Conservation (phyloP, 176 grass and related monocot species). For the Zoysia pacifica region DNA sequence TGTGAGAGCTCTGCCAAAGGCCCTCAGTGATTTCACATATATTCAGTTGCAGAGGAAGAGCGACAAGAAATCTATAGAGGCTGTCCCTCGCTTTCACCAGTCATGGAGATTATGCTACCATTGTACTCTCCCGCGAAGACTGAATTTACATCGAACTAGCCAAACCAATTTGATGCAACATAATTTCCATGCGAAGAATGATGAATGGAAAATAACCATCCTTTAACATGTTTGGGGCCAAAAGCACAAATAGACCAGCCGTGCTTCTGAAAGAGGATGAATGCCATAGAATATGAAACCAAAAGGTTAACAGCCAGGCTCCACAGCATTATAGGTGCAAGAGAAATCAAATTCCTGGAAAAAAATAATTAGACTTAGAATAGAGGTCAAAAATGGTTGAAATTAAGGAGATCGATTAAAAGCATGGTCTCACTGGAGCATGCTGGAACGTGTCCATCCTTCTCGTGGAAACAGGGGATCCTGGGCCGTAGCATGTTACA, state of each 20-base stretch:
- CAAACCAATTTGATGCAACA: conserved; percentile 7
- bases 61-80: background rate
- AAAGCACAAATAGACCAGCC: background rate
- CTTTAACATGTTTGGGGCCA: background rate
- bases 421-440: conserved; percentile 13
- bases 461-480: background rate
- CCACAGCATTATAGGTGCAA: background rate
- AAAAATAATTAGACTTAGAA: background rate
- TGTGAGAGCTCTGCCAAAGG: too few relatives aligned
- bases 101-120: background rate
- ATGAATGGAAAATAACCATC: background rate
- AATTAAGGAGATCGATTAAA: background rate
- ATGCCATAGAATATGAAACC: background rate
- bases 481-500: conserved; percentile 1
- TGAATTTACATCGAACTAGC: background rate
- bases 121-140: background rate
- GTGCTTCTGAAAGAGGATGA: conserved; percentile 1
- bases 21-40: background rate
- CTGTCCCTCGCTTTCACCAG: background rate
- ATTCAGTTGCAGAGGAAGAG: background rate
- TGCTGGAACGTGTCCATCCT: background rate
- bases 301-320: background rate
- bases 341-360: background rate
- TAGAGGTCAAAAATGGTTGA: background rate
- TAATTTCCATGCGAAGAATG: conserved; percentile 3